These are phyloP conservation scores for Pythium myriotylum DNA, from an alignment of 352 stramenopile species.

Conservation along the genomic window DNA sequence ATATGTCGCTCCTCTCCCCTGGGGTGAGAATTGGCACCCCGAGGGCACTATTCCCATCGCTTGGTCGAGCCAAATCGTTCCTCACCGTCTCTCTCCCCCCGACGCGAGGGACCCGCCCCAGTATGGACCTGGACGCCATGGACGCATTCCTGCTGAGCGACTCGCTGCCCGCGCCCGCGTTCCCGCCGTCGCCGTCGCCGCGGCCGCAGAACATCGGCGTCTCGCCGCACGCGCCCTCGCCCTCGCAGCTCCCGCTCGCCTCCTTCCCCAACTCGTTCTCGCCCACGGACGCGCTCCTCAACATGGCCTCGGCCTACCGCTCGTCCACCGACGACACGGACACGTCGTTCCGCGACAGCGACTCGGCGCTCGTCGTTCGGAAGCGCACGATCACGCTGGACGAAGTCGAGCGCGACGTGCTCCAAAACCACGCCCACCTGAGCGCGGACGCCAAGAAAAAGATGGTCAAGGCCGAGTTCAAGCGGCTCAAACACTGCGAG, in stretches of 20 bases:
- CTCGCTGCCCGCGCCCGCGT: slow-evolving; percentile 21
- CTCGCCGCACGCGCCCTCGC: slow-evolving; percentile 42
- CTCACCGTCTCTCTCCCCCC: not conserved
- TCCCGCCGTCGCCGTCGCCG: slow-evolving; percentile 37
- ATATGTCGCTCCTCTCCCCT: not conserved
- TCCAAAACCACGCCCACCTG: slow-evolving; percentile 43
- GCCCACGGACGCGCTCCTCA: slow-evolving; percentile 23
- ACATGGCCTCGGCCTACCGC: slow-evolving; percentile 19
- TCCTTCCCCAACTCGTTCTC: slow-evolving; percentile 16
- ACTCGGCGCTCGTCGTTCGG: slow-evolving; percentile 15
- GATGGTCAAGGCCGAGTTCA: slow-evolving; percentile 69
- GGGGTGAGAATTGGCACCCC: not conserved
- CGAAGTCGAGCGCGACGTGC: slow-evolving; percentile 61
- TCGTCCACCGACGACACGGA: slow-evolving; percentile 6
- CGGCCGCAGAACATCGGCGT: slow-evolving; percentile 27
- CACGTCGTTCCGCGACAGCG: not conserved
- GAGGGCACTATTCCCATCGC: not conserved
- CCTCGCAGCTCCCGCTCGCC: slow-evolving; percentile 31
- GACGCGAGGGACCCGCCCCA: not conserved
- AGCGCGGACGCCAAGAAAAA: slow-evolving; percentile 47
- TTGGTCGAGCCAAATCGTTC: not conserved
- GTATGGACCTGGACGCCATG: slow-evolving; percentile 24
- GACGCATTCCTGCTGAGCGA: slow-evolving; percentile 32
- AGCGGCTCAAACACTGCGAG: slow-evolving; percentile 79
- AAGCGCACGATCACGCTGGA: slow-evolving; percentile 54